phyloP scores from a whole-genome alignment of 768 basidiomycete genomes.

The Trametes maxima region DNA sequence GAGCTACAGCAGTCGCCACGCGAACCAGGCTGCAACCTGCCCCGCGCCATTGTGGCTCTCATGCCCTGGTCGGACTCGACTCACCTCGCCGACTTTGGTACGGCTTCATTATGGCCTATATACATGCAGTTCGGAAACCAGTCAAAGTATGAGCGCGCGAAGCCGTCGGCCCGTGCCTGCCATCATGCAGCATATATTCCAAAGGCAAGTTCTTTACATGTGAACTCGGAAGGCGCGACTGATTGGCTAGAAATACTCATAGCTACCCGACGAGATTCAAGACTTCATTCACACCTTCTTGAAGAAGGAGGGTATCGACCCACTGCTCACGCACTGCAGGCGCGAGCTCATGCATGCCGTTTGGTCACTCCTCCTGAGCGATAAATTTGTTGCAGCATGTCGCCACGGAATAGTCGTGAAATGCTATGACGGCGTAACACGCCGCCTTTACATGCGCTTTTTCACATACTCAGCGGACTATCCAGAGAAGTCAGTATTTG shows the following conservation, averaged over 20 bases:
- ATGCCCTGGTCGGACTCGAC: slow-evolving; percentile 31
- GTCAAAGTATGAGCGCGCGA: slow-evolving; percentile 38
- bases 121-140: slow-evolving; percentile 29
- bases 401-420: slow-evolving; percentile 29
- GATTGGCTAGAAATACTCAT: not conserved
- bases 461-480: slow-evolving; percentile 38
- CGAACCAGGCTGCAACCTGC: slow-evolving; percentile 5
- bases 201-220: slow-evolving; percentile 26
- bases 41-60: slow-evolving; percentile 14
- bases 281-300: slow-evolving; percentile 30
- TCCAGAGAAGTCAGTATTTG: slow-evolving; percentile 37
- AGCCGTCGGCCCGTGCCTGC: slow-evolving; percentile 33
- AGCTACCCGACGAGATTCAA: slow-evolving; percentile 37
- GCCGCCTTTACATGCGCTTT: slow-evolving; percentile 30
- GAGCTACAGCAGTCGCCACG: slow-evolving; percentile 13
- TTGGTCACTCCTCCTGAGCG: slow-evolving; percentile 28
- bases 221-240: too few species aligned
- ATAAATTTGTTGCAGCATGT: slow-evolving; percentile 30
- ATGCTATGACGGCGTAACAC: slow-evolving; percentile 30
- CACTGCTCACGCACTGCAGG: slow-evolving; percentile 34
- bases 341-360: slow-evolving; percentile 36
- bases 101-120: slow-evolving; percentile 39
- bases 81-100: slow-evolving; percentile 30
- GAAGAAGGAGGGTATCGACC: slow-evolving; percentile 4
- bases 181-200: slow-evolving; percentile 51